Percentiles rank a stretch among this genome's conserved stretches.
Evolutionary conservation across 2,329 filamentous ascomycete species (phyloP).

Genomic region (Hypomyces rosellus): DNA sequence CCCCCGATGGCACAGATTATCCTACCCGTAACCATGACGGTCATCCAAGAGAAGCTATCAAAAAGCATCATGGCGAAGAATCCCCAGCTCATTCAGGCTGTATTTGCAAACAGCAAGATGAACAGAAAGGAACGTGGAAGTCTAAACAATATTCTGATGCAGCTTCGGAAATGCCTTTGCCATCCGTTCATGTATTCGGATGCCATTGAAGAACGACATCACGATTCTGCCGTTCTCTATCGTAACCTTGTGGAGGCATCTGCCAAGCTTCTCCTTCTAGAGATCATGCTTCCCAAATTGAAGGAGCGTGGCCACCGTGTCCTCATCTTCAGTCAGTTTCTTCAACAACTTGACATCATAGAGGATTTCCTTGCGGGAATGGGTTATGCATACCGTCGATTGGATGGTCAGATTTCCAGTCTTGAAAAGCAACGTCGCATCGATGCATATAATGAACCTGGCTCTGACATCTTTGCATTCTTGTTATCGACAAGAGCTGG

Average conservation of each 20-base stretch:
- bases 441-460: slow-evolving; percentile 82
- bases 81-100: slow-evolving; percentile 77
- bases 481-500: slow-evolving; percentile 89
- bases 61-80: slow-evolving; percentile 91
- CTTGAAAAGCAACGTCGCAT: slow-evolving; percentile 91
- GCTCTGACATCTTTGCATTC: slow-evolving; percentile 82
- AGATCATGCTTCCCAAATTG: slow-evolving; percentile 81
- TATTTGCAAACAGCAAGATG: slow-evolving; percentile 65
- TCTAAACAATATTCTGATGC: slow-evolving; percentile 91
- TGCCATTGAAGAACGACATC: slow-evolving; percentile 76
- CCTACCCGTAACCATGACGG: slow-evolving; percentile 88
- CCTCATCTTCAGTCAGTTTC: slow-evolving; percentile 91
- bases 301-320: slow-evolving; percentile 82
- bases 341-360: slow-evolving; percentile 79
- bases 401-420: slow-evolving; percentile 78
- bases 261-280: slow-evolving; percentile 77
- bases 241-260: slow-evolving; percentile 87
- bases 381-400: slow-evolving; percentile 65
- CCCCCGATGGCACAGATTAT: slow-evolving; percentile 95
- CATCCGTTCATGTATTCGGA: slow-evolving; percentile 93
- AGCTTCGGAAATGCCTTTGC: slow-evolving; percentile 87
- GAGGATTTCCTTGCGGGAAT: slow-evolving; percentile 85
- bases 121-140: slow-evolving; percentile 68
- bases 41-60: slow-evolving; percentile 88
- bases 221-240: slow-evolving; percentile 56